These are phyloP conservation scores for Cystobasidium ongulense DNA, from an alignment of 768 basidiomycete species.

Conservation along the genomic window DNA sequence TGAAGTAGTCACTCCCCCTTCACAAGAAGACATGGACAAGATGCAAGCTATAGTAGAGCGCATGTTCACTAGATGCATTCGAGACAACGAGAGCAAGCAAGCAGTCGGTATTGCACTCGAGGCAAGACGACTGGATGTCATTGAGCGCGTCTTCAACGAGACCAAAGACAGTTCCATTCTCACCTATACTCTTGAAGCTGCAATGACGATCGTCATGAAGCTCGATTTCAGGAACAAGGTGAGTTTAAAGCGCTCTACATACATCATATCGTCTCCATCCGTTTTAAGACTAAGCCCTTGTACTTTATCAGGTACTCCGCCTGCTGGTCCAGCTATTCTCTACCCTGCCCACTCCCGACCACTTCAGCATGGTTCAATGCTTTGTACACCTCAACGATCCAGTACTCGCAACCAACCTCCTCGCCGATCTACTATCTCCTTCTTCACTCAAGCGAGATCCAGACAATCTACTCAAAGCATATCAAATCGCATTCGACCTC, in stretches of 20 bases:
- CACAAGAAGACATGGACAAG: slow-evolving; percentile 45
- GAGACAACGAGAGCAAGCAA: slow-evolving; percentile 87
- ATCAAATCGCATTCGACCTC: slow-evolving; percentile 92
- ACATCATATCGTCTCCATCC: background rate
- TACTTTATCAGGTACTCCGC: slow-evolving; percentile 45
- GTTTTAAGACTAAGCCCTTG: background rate
- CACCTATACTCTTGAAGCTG: slow-evolving; percentile 84
- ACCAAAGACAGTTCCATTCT: slow-evolving; percentile 70
- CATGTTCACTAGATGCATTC: slow-evolving; percentile 75
- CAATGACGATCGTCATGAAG: slow-evolving; percentile 79
- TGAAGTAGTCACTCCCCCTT: slow-evolving; percentile 36
- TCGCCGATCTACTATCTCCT: slow-evolving; percentile 57
- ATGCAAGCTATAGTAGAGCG: slow-evolving; percentile 77
- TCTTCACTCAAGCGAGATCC: slow-evolving; percentile 28
- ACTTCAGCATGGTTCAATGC: slow-evolving; percentile 73
- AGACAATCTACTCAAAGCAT: slow-evolving; percentile 63
- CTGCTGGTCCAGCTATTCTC: slow-evolving; percentile 73
- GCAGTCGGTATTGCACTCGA: slow-evolving; percentile 94
- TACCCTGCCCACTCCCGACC: slow-evolving; percentile 57
- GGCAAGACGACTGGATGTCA: slow-evolving; percentile 75
- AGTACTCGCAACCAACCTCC: slow-evolving; percentile 64
- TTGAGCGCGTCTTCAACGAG: slow-evolving; percentile 64
- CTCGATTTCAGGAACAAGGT: slow-evolving; percentile 50
- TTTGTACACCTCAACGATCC: slow-evolving; percentile 79
- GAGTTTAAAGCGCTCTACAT: slow-evolving; percentile 55